Base-by-base conservation (phyloP, 1,284 basidiomycete genomes). In the Tremellales sp. region DNA sequence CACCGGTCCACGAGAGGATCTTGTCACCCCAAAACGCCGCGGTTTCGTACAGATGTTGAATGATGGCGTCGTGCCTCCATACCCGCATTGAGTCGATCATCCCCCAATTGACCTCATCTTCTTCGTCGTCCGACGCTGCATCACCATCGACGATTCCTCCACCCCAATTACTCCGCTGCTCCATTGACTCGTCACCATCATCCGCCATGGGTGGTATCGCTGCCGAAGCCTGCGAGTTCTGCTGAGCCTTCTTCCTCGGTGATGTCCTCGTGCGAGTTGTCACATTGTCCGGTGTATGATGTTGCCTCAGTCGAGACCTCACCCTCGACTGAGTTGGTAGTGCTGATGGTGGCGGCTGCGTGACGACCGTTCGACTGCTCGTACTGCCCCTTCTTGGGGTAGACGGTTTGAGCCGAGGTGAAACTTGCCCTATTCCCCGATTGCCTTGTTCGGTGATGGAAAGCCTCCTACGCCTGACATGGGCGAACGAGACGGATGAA, bases 1-100 rank as follows among this genome's bases (percentile, higher is more conserved):
- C 67, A 94, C 92, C 86, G 37, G 94, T 97, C 84, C 92, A 90
- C 49, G 83, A 87, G 31, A 97, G 77, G 40, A 97, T 83, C 74
- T 98, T 97, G 76, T 94, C 89, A 2, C 93, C 96, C 96, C 96
- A 98, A 69, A 97, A 97, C 8, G 89, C 86, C 12, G 96, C 96
- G 0, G 94, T 97, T 58, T 93, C 89, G 73, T 97, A 97, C 25
- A 98, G 77, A 76, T 98, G 94, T 72, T 97, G 94, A 82, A 93
- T 90, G 64, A 97, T 82, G 33, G 96, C 94, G 75, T 98, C 96
- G 67, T 97, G 90, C 45, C 96, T 78, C 96, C 96, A 98, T 37
- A 90, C 74, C 48, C 96, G 80, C 85, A 99, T 92, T n/a, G 91
- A 82, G 68, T 96, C 90, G 4, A 97, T 82, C 78, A 89, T 85